These are phyloP conservation scores for Fraxinus dipetala DNA, from an alignment of 305 asterid genomes.

Conservation along the genomic window DNA sequence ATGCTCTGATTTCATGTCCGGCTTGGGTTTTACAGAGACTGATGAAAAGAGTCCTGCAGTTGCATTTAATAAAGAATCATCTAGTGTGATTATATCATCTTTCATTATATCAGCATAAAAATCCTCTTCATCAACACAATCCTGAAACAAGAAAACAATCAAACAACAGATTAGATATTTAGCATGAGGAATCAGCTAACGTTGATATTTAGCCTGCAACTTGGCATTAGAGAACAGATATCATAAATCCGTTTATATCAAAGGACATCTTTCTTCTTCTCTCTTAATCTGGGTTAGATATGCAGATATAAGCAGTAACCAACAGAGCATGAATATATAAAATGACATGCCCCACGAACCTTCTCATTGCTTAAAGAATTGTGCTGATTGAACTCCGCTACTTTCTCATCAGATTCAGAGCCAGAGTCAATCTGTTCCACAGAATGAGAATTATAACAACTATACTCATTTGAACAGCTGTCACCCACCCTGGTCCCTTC, in stretches of 20 bases:
- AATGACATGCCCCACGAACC: constrained; percentile 25
- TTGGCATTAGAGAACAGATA: neutral
- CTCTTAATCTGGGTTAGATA: neutral
- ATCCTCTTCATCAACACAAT: constrained; percentile 52
- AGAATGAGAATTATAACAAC: constrained; percentile 50
- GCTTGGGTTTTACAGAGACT: constrained; percentile 9
- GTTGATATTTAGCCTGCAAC: neutral
- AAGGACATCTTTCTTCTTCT: neutral
- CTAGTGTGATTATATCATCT: constrained; percentile 73
- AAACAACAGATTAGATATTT: neutral
- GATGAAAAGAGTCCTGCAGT: constrained; percentile 13
- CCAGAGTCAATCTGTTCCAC: constrained; percentile 47
- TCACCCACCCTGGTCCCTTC: constrained; percentile 35
- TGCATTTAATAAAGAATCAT: constrained; percentile 36
- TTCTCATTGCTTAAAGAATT: constrained; percentile 32
- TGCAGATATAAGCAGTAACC: neutral
- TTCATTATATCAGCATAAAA: constrained; percentile 79
- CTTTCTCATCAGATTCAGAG: constrained; percentile 45
- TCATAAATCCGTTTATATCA: neutral
- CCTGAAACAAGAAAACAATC: constrained; percentile 34
- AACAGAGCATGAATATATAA: neutral
- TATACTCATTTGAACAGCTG: constrained; percentile 48
- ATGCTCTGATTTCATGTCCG: constrained; percentile 24
- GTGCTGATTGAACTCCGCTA: constrained; percentile 27
- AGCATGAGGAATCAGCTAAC: neutral